phyloP scores from a whole-genome alignment of 108 stramenopile genomes.

The Fragilaria crotonensis region DNA sequence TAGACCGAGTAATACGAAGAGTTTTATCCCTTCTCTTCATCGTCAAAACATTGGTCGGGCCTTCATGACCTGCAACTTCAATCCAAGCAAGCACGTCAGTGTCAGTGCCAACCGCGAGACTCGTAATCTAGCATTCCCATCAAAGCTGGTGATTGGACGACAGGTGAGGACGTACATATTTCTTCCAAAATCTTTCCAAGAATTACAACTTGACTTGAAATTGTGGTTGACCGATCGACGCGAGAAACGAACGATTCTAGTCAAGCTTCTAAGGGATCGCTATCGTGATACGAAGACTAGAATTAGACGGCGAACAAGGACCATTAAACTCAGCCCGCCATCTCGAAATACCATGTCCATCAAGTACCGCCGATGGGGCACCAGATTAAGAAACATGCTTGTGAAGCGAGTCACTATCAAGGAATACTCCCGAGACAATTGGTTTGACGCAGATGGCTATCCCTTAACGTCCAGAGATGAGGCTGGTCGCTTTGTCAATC shows the following conservation, averaged over 20 bases:
- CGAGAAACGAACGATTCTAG: neutral
- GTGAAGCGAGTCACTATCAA: conserved; percentile 28
- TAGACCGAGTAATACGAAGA: no score
- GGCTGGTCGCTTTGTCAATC: conserved; percentile 78
- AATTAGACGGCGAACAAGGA: neutral
- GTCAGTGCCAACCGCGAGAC: no score
- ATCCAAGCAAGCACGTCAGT: no score
- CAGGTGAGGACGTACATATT: neutral
- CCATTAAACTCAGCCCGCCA: neutral
- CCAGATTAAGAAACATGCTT: neutral
- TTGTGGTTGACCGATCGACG: neutral
- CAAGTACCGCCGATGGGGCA: neutral
- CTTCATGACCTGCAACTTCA: no score
- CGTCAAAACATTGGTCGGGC: no score
- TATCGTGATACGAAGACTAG: neutral
- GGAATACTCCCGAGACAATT: conserved; percentile 49
- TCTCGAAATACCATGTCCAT: neutral
- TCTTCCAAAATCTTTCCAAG: neutral
- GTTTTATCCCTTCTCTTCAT: no score
- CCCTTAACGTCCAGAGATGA: conserved; percentile 63
- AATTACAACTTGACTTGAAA: neutral
- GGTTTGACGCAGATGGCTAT: conserved; percentile 71
- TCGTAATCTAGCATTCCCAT: no score
- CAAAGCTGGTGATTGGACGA: no score
- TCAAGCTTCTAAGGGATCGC: neutral